Base-by-base conservation (phyloP, 2,329 filamentous ascomycete genomes). In the Ophiostoma quercus region DNA sequence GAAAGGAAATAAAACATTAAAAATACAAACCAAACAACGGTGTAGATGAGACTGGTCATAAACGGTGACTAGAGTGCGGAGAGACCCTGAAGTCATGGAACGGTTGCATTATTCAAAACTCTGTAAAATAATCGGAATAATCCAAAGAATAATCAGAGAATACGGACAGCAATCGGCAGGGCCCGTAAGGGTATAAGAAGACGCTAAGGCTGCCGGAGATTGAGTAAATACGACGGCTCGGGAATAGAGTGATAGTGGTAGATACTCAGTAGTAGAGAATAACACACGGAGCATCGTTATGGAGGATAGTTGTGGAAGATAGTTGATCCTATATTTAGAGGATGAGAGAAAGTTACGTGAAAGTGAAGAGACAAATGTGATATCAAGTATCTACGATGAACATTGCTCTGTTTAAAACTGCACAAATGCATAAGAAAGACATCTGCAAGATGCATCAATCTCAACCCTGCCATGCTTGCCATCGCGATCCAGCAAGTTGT, bases 141-240 rank as follows among this genome's bases (percentile, higher is more conserved):
- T 19, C 19, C 16, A 47, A 47, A n/a, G 43, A 47, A 4, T 1
- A n/a, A 19, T n/a, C 43, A n/a, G 16, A 25, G 4, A 57, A 62
- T 29, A 32, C 25, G 0, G 14, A 19, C 5, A 25, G 11, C 9
- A 25, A 57, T 19, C 51, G 51, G 51, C 51, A 57, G 51, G 51
- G 22, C n/a, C 51, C 8, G 22, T 25, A 57, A 25, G 16, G 51
- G 51, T 57, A 29, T n/a, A 57, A 25, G 9, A n/a, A n/a, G 51
- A 57, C n/a, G 51, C 51, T 25, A 57, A 32, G 25, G 6, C 14
- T 39, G 62, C 62, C 62, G 62, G 62, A 65, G 62, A 65, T 65
- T 9, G 32, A 65, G 62, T 39, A 65, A 65, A n/a, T 65, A 65
- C 62, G 62, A 41, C 62, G 62, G 62, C 62, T 65, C 62, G 62